Base-by-base conservation (phyloP, 257 asterid species). In the Agastache rugosa region DNA sequence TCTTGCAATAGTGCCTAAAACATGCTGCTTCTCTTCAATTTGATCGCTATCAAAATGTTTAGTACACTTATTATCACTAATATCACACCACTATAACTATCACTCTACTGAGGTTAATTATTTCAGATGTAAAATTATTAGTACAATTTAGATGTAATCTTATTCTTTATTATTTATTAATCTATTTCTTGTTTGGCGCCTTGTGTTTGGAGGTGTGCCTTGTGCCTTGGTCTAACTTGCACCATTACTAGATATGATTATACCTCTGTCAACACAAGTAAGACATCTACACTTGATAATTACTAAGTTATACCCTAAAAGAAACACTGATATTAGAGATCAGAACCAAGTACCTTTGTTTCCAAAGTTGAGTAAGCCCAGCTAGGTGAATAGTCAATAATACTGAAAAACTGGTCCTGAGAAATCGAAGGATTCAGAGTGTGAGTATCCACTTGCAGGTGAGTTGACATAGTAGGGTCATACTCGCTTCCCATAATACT, bases 341-440 rank as follows among this genome's bases (percentile, higher is more conserved):
- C 34, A 69, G 27, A 34, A 58, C 64, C 34, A 75, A 41, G 63
- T 85, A 92, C 98, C 96, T 90, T 83, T 22, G 92, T 86, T 78
- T 86, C 86, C 74, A 73, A 76, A 63, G 78, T 86, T 58, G 96
- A 82, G 82, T 81, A 88, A 63, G 92, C 94, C 93, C 96, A 88
- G 73, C 70, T 77, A 7, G 97, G 97, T 31, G 87, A 86, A 82
- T 90, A 86, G 62, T 91, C 96, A 77, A 75, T 85, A 70, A 91
- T 91, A 75, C 95, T 91, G 74, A 89, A 90, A 63, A 86, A 94
- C 85, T 91, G 97, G 76, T 91, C 96, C 78, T 84, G 91, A 29
- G 96, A 88, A 53, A 91, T 89, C 9, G 96, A 89, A 74, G 89
- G 96, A 78, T 80, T 84, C 80, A 90, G 83, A 47, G 93, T 81